Conservation (phyloP, 2,329 filamentous ascomycete species). For the Exophiala sp. region DNA sequence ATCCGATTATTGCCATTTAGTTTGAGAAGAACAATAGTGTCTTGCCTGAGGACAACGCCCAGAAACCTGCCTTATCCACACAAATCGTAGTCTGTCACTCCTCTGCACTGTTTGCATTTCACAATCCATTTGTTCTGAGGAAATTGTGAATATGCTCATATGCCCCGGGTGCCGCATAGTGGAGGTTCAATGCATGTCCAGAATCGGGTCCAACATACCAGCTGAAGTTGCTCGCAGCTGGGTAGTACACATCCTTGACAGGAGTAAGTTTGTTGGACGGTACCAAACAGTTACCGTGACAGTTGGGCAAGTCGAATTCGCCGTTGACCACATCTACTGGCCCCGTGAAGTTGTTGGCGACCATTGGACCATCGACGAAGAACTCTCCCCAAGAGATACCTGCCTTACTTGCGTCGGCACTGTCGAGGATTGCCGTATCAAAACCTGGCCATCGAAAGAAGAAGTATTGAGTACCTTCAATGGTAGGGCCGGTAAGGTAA, state of each 20-base stretch:
- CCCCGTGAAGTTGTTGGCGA: constrained; percentile 4
- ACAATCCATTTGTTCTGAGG: constrained; percentile 7
- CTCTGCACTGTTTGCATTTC: neutral
- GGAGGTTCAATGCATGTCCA: constrained; percentile 6
- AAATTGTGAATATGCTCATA: constrained; percentile 8
- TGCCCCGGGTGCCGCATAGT: constrained; percentile 3
- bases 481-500: constrained; percentile 16
- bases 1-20: too few relatives aligned
- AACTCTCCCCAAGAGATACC: constrained; percentile 1
- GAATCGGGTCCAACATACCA: constrained; percentile 1
- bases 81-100: too few relatives aligned
- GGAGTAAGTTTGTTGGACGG: constrained; percentile 1
- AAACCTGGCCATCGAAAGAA: constrained; percentile 8
- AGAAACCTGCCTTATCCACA: too few relatives aligned
- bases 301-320: constrained; percentile 6
- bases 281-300: constrained; percentile 6
- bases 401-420: neutral
- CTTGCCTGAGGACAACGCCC: too few relatives aligned
- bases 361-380: neutral
- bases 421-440: constrained; percentile 2
- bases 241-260: neutral
- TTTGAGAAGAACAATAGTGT: too few relatives aligned
- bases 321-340: constrained; percentile 2
- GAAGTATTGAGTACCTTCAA: constrained; percentile 3
- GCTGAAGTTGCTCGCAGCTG: neutral